A percentile compares a stretch with the other conserved stretches of the same genome.
phyloP scores from a whole-genome alignment of 352 stramenopile species.

The Phytophthora kernoviae region DNA sequence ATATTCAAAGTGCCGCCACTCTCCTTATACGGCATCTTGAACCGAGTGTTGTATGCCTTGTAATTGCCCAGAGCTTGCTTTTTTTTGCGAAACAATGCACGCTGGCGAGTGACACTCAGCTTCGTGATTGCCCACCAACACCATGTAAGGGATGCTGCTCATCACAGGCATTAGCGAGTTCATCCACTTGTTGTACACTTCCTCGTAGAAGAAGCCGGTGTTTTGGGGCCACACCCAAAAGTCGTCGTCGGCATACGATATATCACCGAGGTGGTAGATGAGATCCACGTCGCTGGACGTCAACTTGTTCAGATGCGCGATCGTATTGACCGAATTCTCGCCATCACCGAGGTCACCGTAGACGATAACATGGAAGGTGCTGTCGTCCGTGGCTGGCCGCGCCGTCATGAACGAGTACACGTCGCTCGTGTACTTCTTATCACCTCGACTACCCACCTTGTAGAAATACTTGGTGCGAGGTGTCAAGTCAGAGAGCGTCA shows the following conservation, averaged over 20 bases:
- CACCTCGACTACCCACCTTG: slow-evolving; percentile 40
- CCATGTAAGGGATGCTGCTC: slow-evolving; percentile 82
- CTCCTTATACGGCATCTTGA: slow-evolving; percentile 85
- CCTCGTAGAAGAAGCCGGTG: slow-evolving; percentile 84
- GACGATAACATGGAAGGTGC: slow-evolving; percentile 51
- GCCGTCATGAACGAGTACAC: slow-evolving; percentile 44
- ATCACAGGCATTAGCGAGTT: slow-evolving; percentile 59
- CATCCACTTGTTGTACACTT: slow-evolving; percentile 89
- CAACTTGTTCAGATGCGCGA: slow-evolving; percentile 46
- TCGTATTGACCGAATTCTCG: slow-evolving; percentile 40
- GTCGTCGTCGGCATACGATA: slow-evolving; percentile 52
- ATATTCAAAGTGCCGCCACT: slow-evolving; percentile 70
- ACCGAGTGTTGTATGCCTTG: slow-evolving; percentile 83
- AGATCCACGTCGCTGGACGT: slow-evolving; percentile 47
- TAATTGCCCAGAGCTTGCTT: slow-evolving; percentile 78
- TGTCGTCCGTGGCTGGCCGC: slow-evolving; percentile 21
- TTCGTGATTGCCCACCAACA: slow-evolving; percentile 87
- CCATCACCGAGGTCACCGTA: slow-evolving; percentile 64
- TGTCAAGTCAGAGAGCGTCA: slow-evolving; percentile 25
- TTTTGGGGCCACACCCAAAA: slow-evolving; percentile 27
- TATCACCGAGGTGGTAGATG: slow-evolving; percentile 77
- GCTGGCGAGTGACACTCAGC: slow-evolving; percentile 81
- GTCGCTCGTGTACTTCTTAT: slow-evolving; percentile 34
- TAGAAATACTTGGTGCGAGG: slow-evolving; percentile 54
- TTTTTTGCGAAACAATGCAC: slow-evolving; percentile 59